A percentile compares a stretch with the other conserved stretches of the same genome.
These are phyloP conservation scores for Camptophora hylomeconis DNA, from an alignment of 2,329 filamentous ascomycete species.

Conservation along the genomic window DNA sequence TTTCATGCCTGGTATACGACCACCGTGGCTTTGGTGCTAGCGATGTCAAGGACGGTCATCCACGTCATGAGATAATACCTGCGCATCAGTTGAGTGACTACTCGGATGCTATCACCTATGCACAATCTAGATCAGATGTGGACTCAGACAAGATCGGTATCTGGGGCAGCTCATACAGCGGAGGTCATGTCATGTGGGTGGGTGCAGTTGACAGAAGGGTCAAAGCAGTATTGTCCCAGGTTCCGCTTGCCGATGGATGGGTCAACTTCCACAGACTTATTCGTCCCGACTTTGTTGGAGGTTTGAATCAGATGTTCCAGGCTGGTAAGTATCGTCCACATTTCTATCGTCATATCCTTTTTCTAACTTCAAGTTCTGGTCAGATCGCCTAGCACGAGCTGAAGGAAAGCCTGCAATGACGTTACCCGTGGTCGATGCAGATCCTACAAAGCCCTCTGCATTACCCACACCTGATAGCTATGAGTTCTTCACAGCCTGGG, in stretches of 20 bases:
- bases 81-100: slow-evolving; percentile 23
- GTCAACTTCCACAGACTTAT: slow-evolving; percentile 23
- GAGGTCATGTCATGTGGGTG: slow-evolving; percentile 28
- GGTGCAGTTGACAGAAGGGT: slow-evolving; percentile 27
- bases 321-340: slow-evolving; percentile 21
- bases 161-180: slow-evolving; percentile 28
- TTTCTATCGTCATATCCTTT: too few species aligned
- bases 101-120: slow-evolving; percentile 26
- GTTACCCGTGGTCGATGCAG: slow-evolving; percentile 22
- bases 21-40: slow-evolving; percentile 22
- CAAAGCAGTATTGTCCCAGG: slow-evolving; percentile 27
- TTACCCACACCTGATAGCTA: slow-evolving; percentile 25
- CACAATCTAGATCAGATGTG: slow-evolving; percentile 18
- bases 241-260: slow-evolving; percentile 25
- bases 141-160: slow-evolving; percentile 21
- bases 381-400: slow-evolving; percentile 20
- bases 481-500: slow-evolving; percentile 23
- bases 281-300: slow-evolving; percentile 20
- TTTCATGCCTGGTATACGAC: slow-evolving; percentile 22
- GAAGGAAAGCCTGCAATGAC: slow-evolving; percentile 20
- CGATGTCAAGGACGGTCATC: slow-evolving; percentile 21
- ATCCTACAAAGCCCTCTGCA: slow-evolving; percentile 21
- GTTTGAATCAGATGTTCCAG: slow-evolving; percentile 18
- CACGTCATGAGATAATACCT: slow-evolving; percentile 23
- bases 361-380: too few species aligned